Base-by-base conservation (phyloP, 192 early-diverging fungal species). In the Diversispora eburnea region DNA sequence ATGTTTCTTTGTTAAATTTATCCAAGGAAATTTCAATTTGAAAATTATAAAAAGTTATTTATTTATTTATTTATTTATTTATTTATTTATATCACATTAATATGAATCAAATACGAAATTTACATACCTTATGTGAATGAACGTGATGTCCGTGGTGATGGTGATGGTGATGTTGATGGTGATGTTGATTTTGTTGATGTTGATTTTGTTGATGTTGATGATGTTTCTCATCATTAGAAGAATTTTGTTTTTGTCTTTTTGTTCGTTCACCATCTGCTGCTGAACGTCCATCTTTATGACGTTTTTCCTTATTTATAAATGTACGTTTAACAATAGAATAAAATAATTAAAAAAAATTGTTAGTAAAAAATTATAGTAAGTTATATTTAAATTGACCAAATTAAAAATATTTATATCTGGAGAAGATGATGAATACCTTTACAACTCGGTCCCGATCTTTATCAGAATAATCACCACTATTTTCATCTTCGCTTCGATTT, bases 121-220 rank as follows among this genome's bases (percentile, higher is more conserved):
- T 9, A 39, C 60, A 20, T 22, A 47, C 43, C 45, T 73, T 48
- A 47, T 66, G 65, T 9, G 63, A 74, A 45, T 54, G 54, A 33
- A n/a, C 17, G 25, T 60, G 57, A 25, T 55, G 57, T 15, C 54
- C 57, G 22, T 67, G 62, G n/a, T 70, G 54, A 25, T 52, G 10
- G 13, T 10, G 42, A 47, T 48, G 63, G 9, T 47, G 42, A 20
- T 66, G 43, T 4, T 66, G 8, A 20, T 48, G 63, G 6, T 42
- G 60, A 9, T 43, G 60, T 6, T 62, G 33, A 0, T n/a, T n/a
- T n/a, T n/a, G n/a, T n/a, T 62, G 33, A 17, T 42, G 39, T 15
- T 33, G n/a, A n/a, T n/a, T n/a, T n/a, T n/a, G n/a, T n/a, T 42
- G 60, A 9, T 43, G 60, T 6, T 62, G 33, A 0, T 62, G 33